phyloP scores from a whole-genome alignment of 2,329 filamentous ascomycete genomes.

The Fusarium irregulare region DNA sequence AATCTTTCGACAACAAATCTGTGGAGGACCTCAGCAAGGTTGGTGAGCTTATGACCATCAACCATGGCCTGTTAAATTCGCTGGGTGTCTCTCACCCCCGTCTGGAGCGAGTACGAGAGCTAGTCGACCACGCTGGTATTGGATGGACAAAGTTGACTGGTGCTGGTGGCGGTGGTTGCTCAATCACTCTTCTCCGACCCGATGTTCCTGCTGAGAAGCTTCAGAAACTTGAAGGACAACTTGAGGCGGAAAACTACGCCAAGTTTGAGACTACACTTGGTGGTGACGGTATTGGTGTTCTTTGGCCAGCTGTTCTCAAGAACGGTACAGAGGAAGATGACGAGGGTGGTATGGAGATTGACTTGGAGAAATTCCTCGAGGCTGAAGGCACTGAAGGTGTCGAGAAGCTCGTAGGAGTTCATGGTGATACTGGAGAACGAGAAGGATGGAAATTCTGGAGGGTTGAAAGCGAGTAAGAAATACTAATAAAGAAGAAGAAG shows the following conservation, averaged over 20 bases:
- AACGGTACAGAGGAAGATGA: constrained; percentile 83
- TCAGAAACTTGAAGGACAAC: constrained; percentile 70
- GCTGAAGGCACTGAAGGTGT: constrained; percentile 87
- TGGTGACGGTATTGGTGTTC: constrained; percentile 91
- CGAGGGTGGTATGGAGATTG: constrained; percentile 90
- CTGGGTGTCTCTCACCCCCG: constrained; percentile 95
- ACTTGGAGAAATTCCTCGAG: constrained; percentile 83
- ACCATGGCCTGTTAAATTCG: constrained; percentile 91
- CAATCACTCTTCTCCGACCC: constrained; percentile 87
- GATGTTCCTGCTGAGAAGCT: constrained; percentile 68
- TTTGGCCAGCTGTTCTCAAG: constrained; percentile 91
- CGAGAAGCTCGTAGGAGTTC: constrained; percentile 86
- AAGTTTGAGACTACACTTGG: constrained; percentile 91
- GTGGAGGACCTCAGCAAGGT: constrained; percentile 75
- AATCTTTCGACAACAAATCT: constrained; percentile 74
- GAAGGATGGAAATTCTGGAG: constrained; percentile 92
- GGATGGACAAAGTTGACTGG: constrained; percentile 99
- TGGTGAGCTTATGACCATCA: constrained; percentile 90
- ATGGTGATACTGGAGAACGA: constrained; percentile 72
- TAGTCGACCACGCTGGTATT: constrained; percentile 88
- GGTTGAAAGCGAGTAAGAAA: constrained; percentile 60
- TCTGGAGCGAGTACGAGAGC: constrained; percentile 88
- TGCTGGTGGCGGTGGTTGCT: constrained; percentile 94
- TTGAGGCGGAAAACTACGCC: constrained; percentile 78
- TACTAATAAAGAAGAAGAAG: constrained; percentile 3